Percentiles rank a stretch among this genome's conserved stretches.
Evolutionary conservation across 805 yeast genomes (phyloP).

Genomic region (Barnettozyma botsteinii): DNA sequence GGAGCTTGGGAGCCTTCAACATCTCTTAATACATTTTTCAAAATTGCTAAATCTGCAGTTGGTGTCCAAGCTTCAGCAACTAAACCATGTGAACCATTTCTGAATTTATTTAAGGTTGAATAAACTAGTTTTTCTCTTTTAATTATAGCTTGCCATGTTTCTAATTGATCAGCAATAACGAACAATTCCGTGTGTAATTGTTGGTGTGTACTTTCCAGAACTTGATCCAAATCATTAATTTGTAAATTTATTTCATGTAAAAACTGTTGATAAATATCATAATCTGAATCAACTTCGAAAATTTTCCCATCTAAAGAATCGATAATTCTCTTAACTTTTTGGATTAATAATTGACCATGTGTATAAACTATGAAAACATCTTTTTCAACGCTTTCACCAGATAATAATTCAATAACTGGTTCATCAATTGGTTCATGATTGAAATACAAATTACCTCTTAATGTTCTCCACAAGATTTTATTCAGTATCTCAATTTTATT

Average conservation of each 20-base stretch:
- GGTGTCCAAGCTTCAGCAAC: conserved; percentile 98
- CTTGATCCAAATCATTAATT: conserved; percentile 46
- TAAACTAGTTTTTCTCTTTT: conserved; percentile 82
- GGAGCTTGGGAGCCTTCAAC: conserved; percentile 33
- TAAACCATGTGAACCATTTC: conserved; percentile 78
- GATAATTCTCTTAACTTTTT: conserved; percentile 73
- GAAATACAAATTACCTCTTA: conserved; percentile 86
- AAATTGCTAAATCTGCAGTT: conserved; percentile 58
- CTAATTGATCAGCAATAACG: conserved; percentile 68
- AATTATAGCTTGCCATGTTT: conserved; percentile 63
- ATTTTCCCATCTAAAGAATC: conserved; percentile 86
- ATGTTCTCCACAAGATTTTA: conserved; percentile 83
- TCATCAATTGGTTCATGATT: conserved; percentile 68
- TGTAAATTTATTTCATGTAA: conserved; percentile 17
- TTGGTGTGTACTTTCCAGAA: conserved; percentile 56
- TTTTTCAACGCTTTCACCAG: conserved; percentile 57
- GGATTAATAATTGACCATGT: conserved; percentile 73
- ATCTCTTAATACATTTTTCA: conserved; percentile 61
- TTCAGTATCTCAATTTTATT: conserved; percentile 65
- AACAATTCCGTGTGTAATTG: conserved; percentile 74
- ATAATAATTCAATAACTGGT: conserved; percentile 55
- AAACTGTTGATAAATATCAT: conserved; percentile 31
- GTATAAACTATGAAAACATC: conserved; percentile 85
- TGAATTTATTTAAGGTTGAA: conserved; percentile 72
- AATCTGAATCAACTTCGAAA: conserved; percentile 45